Evolutionary conservation across 1,284 basidiomycete species (phyloP).

Genomic region (Acaromyces ingoldii): DNA sequence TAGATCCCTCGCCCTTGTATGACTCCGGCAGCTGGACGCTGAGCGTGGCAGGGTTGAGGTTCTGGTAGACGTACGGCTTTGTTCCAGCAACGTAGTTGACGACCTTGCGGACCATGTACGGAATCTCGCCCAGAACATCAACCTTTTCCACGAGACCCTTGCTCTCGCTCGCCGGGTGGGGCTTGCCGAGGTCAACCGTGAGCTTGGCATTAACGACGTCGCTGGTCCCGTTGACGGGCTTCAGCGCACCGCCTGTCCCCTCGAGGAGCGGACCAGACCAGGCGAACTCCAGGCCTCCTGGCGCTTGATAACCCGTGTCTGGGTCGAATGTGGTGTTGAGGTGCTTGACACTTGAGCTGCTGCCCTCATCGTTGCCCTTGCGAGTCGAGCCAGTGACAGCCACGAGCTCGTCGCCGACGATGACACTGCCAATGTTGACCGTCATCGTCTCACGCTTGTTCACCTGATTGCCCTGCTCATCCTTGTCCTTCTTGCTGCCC

Average conservation of each 20-base stretch:
- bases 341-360: slow-evolving; percentile 67
- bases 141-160: slow-evolving; percentile 92
- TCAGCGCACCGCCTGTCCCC: slow-evolving; percentile 8
- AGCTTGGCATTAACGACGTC: slow-evolving; percentile 25
- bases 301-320: slow-evolving; percentile 74
- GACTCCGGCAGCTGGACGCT: slow-evolving; percentile 60
- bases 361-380: slow-evolving; percentile 57
- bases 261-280: slow-evolving; percentile 70
- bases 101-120: slow-evolving; percentile 79
- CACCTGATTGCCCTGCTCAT: neutral
- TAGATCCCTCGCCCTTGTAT: slow-evolving; percentile 9
- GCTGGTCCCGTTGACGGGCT: slow-evolving; percentile 15
- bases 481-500: neutral
- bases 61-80: slow-evolving; percentile 93
- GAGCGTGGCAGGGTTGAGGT: slow-evolving; percentile 70
- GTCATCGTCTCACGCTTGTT: slow-evolving; percentile 26
- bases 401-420: slow-evolving; percentile 70
- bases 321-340: slow-evolving; percentile 61
- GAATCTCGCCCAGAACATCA: slow-evolving; percentile 92
- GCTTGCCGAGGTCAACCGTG: slow-evolving; percentile 37
- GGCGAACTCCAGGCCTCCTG: slow-evolving; percentile 66
- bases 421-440: slow-evolving; percentile 79
- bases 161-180: slow-evolving; percentile 22
- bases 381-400: slow-evolving; percentile 58
- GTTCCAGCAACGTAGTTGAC: slow-evolving; percentile 86